Conservation (phyloP, 169 alveolate species). For the Plasmodium malariae region DNA sequence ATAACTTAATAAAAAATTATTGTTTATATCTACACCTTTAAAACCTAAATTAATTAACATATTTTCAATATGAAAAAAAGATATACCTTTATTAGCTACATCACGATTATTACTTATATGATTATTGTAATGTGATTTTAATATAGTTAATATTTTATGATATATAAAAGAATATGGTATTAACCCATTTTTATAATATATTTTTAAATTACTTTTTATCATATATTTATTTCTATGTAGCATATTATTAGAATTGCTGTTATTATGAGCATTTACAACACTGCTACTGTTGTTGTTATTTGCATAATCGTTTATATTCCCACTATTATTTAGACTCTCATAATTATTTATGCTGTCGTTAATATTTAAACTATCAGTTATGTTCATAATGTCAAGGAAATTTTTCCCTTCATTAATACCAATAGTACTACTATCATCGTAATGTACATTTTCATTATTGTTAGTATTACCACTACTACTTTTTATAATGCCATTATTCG, state of each 20-base stretch:
- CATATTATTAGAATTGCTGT: background rate
- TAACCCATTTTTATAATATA: constrained; percentile 64
- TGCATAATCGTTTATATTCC: background rate
- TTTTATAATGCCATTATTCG: no score
- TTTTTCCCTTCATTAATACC: constrained; percentile 5
- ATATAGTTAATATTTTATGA: constrained; percentile 68
- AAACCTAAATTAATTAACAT: constrained; percentile 73
- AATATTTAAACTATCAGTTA: background rate
- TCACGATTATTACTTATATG: constrained; percentile 60
- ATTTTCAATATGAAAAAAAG: constrained; percentile 68
- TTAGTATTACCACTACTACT: background rate
- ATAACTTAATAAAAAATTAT: constrained; percentile 43
- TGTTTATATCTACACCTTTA: constrained; percentile 76
- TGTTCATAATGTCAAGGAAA: background rate
- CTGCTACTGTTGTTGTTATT: constrained; percentile 15
- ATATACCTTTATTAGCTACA: constrained; percentile 68
- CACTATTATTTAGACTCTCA: constrained; percentile 11
- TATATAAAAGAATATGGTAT: constrained; percentile 62
- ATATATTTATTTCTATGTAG: constrained; percentile 19
- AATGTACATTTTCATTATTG: background rate
- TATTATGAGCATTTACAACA: background rate
- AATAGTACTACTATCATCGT: constrained; percentile 11
- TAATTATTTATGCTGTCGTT: background rate
- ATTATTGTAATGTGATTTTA: constrained; percentile 72
- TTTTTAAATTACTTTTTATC: constrained; percentile 50